phyloP scores from a whole-genome alignment of 768 basidiomycete genomes.

The Fomitopsis serialis region DNA sequence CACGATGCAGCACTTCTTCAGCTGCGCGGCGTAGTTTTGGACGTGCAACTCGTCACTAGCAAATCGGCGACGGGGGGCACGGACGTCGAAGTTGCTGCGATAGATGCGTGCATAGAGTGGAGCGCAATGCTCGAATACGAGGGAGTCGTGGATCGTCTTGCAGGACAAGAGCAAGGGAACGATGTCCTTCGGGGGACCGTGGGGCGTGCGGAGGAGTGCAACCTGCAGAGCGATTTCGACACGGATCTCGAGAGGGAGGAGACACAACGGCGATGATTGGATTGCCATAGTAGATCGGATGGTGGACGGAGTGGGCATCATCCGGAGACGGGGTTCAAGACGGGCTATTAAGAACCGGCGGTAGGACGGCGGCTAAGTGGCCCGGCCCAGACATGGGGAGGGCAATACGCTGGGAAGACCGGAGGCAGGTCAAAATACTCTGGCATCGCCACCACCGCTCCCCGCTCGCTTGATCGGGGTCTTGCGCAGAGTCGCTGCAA shows the following conservation, averaged over 20 bases:
- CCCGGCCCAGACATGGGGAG: neutral
- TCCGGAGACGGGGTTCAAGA: neutral
- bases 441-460: neutral
- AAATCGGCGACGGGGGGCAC: constrained; percentile 48
- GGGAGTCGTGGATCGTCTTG: constrained; percentile 30
- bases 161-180: constrained; percentile 45
- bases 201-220: constrained; percentile 28
- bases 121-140: constrained; percentile 27
- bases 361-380: neutral
- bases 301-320: neutral
- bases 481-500: neutral
- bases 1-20: constrained; percentile 30
- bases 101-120: constrained; percentile 55
- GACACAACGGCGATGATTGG: constrained; percentile 8
- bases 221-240: constrained; percentile 47
- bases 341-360: neutral
- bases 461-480: neutral
- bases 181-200: constrained; percentile 46
- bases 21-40: constrained; percentile 32
- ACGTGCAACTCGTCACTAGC: constrained; percentile 31
- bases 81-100: constrained; percentile 48
- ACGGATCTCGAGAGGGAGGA: constrained; percentile 40
- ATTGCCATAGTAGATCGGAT: neutral
- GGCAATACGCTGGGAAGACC: neutral
- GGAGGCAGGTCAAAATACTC: neutral